Conservation (phyloP, 257 asterid genomes). For the Solanum clarkiae region DNA sequence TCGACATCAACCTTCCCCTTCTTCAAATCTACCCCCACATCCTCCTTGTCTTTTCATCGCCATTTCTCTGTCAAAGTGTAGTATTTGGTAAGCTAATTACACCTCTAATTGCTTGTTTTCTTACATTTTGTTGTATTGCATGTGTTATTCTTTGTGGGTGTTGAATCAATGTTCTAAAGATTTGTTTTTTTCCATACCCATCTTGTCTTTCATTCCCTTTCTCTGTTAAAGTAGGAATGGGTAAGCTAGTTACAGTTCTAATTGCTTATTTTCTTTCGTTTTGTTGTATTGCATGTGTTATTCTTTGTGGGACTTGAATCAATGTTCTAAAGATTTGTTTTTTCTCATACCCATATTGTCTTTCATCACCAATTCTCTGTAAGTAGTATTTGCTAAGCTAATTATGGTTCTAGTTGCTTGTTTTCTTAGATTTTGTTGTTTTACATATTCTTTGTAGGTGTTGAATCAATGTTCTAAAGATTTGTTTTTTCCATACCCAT, state of each 20-base stretch:
- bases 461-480: background rate
- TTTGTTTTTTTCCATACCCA: no score
- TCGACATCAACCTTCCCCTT: constrained; percentile 4
- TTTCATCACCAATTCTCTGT: background rate
- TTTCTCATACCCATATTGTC: background rate
- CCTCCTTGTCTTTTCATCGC: background rate
- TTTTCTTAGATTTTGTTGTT: background rate
- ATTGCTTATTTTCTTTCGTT: background rate
- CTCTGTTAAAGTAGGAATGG: background rate
- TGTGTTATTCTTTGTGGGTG: background rate
- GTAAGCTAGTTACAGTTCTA: background rate
- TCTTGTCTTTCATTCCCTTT: background rate
- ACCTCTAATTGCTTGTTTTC: background rate
- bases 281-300: background rate
- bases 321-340: background rate
- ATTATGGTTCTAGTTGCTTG: background rate
- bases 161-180: background rate
- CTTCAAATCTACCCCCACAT: constrained; percentile 8
- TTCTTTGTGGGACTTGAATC: background rate
- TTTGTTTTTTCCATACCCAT: no score
- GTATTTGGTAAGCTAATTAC: background rate
- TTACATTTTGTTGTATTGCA: background rate
- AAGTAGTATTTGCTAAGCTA: background rate
- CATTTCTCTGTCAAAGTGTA: background rate
- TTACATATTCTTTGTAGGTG: background rate